Evolutionary conservation across 257 asterid genomes (phyloP).

Genomic region (Solanum virginianum): DNA sequence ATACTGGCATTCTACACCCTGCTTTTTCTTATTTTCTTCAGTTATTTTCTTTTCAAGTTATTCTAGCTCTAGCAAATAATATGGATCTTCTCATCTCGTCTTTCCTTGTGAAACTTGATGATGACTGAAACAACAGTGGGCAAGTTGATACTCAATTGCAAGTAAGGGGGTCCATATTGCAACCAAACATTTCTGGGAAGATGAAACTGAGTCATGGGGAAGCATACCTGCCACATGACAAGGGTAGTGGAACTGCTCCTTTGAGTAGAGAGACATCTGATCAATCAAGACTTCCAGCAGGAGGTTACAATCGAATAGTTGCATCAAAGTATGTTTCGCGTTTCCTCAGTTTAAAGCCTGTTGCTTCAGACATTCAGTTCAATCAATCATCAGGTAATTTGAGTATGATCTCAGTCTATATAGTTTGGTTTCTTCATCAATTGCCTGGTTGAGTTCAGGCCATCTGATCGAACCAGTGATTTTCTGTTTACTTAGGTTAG

Average conservation of each 20-base stretch:
- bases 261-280: slow-evolving; percentile 39
- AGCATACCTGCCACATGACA: slow-evolving; percentile 93
- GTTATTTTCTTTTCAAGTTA: background rate
- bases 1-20: background rate
- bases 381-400: slow-evolving; percentile 65
- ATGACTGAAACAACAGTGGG: slow-evolving; percentile 47
- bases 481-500: background rate
- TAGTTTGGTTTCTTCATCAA: background rate
- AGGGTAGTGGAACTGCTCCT: slow-evolving; percentile 83
- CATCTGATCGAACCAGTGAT: background rate
- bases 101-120: slow-evolving; percentile 11
- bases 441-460: background rate
- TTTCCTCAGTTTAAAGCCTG: slow-evolving; percentile 79
- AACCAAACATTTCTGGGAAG: slow-evolving; percentile 95
- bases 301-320: slow-evolving; percentile 67
- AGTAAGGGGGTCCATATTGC: slow-evolving; percentile 82
- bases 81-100: background rate
- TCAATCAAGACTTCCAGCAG: slow-evolving; percentile 47
- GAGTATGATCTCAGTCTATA: background rate
- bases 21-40: background rate
- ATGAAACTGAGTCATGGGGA: slow-evolving; percentile 95
- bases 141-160: slow-evolving; percentile 97
- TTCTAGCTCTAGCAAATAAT: background rate
- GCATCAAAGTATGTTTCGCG: slow-evolving; percentile 92
- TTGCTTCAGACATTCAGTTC: slow-evolving; percentile 44